Evolutionary conservation across 2,329 filamentous ascomycete species (phyloP), one percentile per base, ranked within the genome.

Genomic region (Cladosporium sp.): DNA sequence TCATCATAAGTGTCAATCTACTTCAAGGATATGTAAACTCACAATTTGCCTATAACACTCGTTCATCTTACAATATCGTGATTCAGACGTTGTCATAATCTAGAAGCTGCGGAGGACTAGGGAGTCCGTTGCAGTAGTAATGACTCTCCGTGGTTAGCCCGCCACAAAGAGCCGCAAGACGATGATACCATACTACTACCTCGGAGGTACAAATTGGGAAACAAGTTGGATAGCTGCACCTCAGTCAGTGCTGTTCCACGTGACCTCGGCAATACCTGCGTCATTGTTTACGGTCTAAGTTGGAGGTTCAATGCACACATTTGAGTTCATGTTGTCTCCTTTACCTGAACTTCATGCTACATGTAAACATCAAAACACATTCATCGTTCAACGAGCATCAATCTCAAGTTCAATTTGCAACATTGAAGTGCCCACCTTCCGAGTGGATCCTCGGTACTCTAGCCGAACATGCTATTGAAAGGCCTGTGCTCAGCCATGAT

Each of bases 401-500:
- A 44, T 1, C 1, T 8, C 38, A 4, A 8, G 38, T 18, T 44
- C 38, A n/a, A 44, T 30, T 8, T 32, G 8, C 30, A 32, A 10
- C 5, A 8, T 32, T 10, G 30, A 32, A 32, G 30, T 32, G 8
- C 30, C 30, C 41, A 47, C n/a, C 41, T 47, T 21, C 41, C 41
- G n/a, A 47, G 41, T 21, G 41, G 41, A 24, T 47, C 41, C 41
- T 47, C 41, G 41, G 52, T 32, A 55, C 52, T 55, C 8, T 34
- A 55, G 26, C 28, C 52, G 52, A 55, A 28, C 5, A 55, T 55
- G 52, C n/a, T 32, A 55, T 15, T 32, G n/a, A 34, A 21, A 18
- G 30, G 52, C 26, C 52, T 32, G 52, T 55, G 52, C 52, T n/a
- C 28, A 18, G 52, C 52, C n/a, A 47, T 64, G 61, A 64, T 64